These are phyloP conservation scores for Fagus sylvatica DNA, from an alignment of 306 rosid species.

Conservation along the genomic window DNA sequence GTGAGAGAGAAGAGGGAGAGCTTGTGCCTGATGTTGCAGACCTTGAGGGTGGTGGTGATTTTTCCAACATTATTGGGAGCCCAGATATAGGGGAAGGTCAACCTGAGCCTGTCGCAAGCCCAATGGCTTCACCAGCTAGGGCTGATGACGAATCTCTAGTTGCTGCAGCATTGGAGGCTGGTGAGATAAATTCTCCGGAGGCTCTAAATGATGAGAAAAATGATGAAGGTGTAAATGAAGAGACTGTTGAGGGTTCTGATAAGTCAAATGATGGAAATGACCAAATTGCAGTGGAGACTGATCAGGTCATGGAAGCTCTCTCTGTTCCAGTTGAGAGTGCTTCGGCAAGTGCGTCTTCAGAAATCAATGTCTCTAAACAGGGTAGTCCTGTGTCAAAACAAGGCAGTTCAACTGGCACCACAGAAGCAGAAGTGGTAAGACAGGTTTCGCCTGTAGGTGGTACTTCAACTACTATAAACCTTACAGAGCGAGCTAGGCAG, in stretches of 20 bases:
- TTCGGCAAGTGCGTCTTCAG: slow-evolving; percentile 37
- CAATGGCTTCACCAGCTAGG: slow-evolving; percentile 60
- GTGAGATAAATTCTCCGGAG: slow-evolving; percentile 66
- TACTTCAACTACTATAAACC: slow-evolving; percentile 57
- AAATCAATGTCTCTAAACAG: slow-evolving; percentile 40
- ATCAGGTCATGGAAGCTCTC: slow-evolving; percentile 53
- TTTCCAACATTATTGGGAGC: slow-evolving; percentile 35
- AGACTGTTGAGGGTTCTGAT: slow-evolving; percentile 70
- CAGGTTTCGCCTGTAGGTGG: slow-evolving; percentile 51
- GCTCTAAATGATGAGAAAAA: slow-evolving; percentile 61
- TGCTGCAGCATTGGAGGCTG: slow-evolving; percentile 38
- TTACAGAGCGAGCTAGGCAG: slow-evolving; percentile 64
- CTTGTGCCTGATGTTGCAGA: slow-evolving; percentile 60
- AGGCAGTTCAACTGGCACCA: slow-evolving; percentile 20
- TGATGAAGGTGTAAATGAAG: slow-evolving; percentile 65
- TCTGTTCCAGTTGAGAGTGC: slow-evolving; percentile 33
- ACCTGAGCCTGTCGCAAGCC: slow-evolving; percentile 54
- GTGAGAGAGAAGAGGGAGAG: slow-evolving; percentile 93
- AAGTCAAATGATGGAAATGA: slow-evolving; percentile 60
- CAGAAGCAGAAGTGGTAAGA: slow-evolving; percentile 48
- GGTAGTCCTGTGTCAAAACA: slow-evolving; percentile 39
- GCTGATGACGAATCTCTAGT: slow-evolving; percentile 59
- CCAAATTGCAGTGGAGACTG: slow-evolving; percentile 46
- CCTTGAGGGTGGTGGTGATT: slow-evolving; percentile 55
- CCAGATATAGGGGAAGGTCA: slow-evolving; percentile 64